Percentiles rank a stretch among this genome's conserved stretches.
phyloP scores from a whole-genome alignment of 352 stramenopile species.

The Pilasporangium apinafurcum region DNA sequence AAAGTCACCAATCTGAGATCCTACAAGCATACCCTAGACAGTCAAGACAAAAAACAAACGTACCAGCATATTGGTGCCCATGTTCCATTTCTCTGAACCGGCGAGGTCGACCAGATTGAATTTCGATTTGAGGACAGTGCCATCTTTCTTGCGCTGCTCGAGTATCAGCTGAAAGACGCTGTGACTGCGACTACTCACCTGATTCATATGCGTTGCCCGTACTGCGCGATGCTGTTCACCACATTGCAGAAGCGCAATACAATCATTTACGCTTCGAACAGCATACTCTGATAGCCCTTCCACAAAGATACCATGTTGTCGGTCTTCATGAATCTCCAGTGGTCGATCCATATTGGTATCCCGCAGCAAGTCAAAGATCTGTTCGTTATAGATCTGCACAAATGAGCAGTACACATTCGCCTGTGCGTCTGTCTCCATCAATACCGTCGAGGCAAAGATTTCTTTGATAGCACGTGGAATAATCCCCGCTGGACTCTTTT shows the following conservation, averaged over 20 bases:
- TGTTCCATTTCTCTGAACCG: slow-evolving; percentile 92
- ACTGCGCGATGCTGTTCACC: slow-evolving; percentile 86
- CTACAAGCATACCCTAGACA: background rate
- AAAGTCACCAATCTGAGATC: background rate
- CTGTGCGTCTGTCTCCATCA: slow-evolving; percentile 39
- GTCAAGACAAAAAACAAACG: background rate
- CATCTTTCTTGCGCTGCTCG: slow-evolving; percentile 65
- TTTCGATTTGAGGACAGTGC: slow-evolving; percentile 83
- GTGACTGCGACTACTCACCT: slow-evolving; percentile 86
- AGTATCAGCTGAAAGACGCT: slow-evolving; percentile 87
- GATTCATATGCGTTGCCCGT: slow-evolving; percentile 89
- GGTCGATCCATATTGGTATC: slow-evolving; percentile 70
- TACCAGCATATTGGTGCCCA: slow-evolving; percentile 72
- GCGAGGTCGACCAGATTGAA: slow-evolving; percentile 94
- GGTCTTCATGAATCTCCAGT: slow-evolving; percentile 83
- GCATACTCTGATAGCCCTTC: slow-evolving; percentile 90
- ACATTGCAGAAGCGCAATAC: slow-evolving; percentile 73
- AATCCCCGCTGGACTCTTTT: slow-evolving; percentile 79
- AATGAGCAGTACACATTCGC: slow-evolving; percentile 76
- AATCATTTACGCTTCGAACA: slow-evolving; percentile 80
- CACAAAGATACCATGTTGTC: slow-evolving; percentile 86
- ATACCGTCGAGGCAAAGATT: slow-evolving; percentile 67
- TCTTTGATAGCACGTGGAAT: slow-evolving; percentile 88
- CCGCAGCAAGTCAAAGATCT: slow-evolving; percentile 85
- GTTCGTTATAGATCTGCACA: slow-evolving; percentile 91